Evolutionary conservation across 805 yeast genomes (phyloP).

Genomic region (Spathaspora boniae): DNA sequence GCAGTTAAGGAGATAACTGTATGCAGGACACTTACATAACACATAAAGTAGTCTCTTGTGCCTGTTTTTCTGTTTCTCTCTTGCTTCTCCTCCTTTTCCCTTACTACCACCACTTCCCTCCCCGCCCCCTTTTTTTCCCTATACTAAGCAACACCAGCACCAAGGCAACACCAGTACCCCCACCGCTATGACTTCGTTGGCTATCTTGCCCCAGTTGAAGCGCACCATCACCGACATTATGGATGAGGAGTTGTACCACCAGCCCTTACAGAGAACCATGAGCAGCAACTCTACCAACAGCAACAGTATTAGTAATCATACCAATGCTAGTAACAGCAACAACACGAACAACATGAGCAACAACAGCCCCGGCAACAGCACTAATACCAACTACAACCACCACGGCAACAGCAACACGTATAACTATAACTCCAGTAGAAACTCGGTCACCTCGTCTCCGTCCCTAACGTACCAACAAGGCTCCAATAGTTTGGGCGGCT

Average conservation of each 20-base stretch:
- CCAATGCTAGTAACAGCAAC: neutral
- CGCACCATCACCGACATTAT: conserved; percentile 55
- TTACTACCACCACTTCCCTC: no score
- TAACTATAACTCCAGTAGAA: conserved; percentile 5
- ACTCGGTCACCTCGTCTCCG: conserved; percentile 13
- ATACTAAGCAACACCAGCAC: no score
- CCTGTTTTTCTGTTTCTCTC: no score
- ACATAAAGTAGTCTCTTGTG: no score
- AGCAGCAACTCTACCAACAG: neutral
- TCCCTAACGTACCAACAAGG: conserved; percentile 10
- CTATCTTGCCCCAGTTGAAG: conserved; percentile 48
- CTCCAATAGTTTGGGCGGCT: conserved; percentile 21
- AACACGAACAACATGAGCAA: no score
- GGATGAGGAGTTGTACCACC: conserved; percentile 56
- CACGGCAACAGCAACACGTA: conserved; percentile 4
- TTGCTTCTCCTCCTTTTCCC: no score
- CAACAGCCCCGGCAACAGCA: conserved; percentile 3
- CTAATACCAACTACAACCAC: conserved; percentile 1
- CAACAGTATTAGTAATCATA: neutral
- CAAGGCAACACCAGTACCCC: no score
- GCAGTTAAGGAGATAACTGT: no score
- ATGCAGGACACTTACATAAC: no score
- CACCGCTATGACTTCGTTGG: conserved; percentile 46
- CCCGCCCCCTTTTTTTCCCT: no score
- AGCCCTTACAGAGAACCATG: conserved; percentile 23